Evolutionary conservation across 2,329 filamentous ascomycete genomes (phyloP).

Genomic region (Cryphonectria nitschkei): DNA sequence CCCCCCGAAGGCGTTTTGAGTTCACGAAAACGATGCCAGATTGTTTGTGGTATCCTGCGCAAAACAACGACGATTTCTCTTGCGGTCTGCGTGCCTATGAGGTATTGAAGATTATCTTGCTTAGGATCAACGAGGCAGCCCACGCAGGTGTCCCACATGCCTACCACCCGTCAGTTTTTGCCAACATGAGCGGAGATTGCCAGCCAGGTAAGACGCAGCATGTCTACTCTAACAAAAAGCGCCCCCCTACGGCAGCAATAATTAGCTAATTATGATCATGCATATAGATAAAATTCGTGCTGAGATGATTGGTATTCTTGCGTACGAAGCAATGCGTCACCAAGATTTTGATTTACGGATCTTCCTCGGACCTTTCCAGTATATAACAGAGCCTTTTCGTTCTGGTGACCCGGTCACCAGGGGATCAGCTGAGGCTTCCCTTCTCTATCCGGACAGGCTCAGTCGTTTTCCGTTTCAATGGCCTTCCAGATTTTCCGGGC

Average conservation of each 20-base stretch:
- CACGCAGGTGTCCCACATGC: background rate
- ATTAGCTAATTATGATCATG: background rate
- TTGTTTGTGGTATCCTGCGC: background rate
- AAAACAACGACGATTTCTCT: background rate
- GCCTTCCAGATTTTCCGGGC: background rate
- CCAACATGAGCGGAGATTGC: background rate
- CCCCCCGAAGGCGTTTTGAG: background rate
- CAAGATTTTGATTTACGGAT: conserved; percentile 1
- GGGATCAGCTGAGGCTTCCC: background rate
- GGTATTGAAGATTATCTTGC: too few relatives aligned
- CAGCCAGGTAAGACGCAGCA: background rate
- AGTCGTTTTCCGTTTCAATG: background rate
- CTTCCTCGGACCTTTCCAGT: background rate
- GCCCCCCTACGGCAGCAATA: background rate
- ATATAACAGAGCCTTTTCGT: background rate
- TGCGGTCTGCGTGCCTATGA: too few relatives aligned
- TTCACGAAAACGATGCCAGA: background rate
- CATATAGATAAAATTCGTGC: background rate
- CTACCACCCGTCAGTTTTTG: background rate
- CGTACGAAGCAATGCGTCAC: background rate
- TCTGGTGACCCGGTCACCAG: background rate
- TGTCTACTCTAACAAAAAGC: background rate
- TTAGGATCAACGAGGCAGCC: conserved; percentile 5
- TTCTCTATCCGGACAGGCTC: background rate
- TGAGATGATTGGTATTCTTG: conserved; percentile 9